Evolutionary conservation across 257 asterid genomes (phyloP).

Genomic region (Fraxinus pennsylvanica): DNA sequence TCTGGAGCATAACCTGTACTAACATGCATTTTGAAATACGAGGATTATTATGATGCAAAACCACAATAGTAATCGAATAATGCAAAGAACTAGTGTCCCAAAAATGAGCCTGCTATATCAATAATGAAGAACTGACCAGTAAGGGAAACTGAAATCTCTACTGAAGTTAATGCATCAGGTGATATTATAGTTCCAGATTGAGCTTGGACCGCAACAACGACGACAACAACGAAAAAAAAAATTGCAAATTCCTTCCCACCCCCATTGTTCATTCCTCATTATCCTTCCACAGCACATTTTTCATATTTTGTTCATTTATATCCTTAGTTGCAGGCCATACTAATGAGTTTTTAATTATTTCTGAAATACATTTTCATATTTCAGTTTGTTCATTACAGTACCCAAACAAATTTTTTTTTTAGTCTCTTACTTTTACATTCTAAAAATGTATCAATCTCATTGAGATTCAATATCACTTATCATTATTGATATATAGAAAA

Average conservation of each 20-base stretch:
- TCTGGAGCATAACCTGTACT: background rate
- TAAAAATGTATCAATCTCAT: background rate
- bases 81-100: background rate
- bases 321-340: background rate
- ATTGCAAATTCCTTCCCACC: background rate
- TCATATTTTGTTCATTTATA: too few relatives aligned
- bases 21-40: background rate
- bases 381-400: background rate
- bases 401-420: background rate
- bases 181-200: background rate
- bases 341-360: background rate
- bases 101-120: background rate
- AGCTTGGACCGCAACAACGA: background rate
- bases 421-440: background rate
- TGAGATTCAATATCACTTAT: background rate
- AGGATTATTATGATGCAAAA: background rate
- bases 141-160: background rate
- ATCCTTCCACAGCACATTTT: background rate
- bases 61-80: background rate
- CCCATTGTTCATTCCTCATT: background rate
- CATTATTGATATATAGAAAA: background rate
- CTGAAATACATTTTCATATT: background rate
- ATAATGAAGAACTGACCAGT: constrained; percentile 1
- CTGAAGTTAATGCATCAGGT: background rate
- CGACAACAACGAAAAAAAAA: too few relatives aligned